phyloP scores from a whole-genome alignment of 1,284 basidiomycete species.

The Lentinula novae-zelandiae region DNA sequence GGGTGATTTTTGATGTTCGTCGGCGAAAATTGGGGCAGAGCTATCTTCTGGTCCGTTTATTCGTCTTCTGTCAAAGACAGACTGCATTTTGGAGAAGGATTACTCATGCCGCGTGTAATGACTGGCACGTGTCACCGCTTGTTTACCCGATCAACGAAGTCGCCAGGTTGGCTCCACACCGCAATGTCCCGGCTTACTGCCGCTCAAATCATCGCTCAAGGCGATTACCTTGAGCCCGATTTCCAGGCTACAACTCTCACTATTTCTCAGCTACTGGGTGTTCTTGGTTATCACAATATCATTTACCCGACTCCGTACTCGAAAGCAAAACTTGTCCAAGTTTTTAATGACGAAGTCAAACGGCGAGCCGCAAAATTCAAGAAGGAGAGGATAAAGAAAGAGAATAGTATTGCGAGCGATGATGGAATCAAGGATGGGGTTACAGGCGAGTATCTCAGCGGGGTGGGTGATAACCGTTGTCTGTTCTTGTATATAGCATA shows the following conservation, averaged over 20 bases:
- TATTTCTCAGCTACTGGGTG: constrained; percentile 75
- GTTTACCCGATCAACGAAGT: not conserved
- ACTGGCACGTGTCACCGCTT: not conserved
- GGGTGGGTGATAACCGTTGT: constrained; percentile 30
- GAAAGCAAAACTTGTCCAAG: constrained; percentile 80
- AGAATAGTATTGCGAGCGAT: constrained; percentile 70
- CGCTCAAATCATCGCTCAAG: constrained; percentile 65
- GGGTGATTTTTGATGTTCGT: constrained; percentile 29
- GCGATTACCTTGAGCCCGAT: constrained; percentile 80
- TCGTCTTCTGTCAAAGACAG: constrained; percentile 77
- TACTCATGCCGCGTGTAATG: not conserved
- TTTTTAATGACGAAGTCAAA: constrained; percentile 78
- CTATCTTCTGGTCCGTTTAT: constrained; percentile 88
- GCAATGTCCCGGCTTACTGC: constrained; percentile 50
- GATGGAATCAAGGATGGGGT: constrained; percentile 77
- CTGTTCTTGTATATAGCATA: not conserved
- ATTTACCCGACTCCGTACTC: constrained; percentile 76
- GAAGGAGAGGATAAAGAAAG: constrained; percentile 61
- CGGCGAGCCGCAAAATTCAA: constrained; percentile 57
- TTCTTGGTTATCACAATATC: constrained; percentile 83
- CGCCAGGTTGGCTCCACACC: not conserved
- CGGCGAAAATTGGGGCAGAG: constrained; percentile 58
- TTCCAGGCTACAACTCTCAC: constrained; percentile 82
- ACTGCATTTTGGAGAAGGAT: constrained; percentile 24
- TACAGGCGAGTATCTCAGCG: constrained; percentile 61